Evolutionary conservation across 73 alveolate genomes (phyloP), one percentile per base, ranked within the genome.

Genomic region (Blepharisma japonicum): DNA sequence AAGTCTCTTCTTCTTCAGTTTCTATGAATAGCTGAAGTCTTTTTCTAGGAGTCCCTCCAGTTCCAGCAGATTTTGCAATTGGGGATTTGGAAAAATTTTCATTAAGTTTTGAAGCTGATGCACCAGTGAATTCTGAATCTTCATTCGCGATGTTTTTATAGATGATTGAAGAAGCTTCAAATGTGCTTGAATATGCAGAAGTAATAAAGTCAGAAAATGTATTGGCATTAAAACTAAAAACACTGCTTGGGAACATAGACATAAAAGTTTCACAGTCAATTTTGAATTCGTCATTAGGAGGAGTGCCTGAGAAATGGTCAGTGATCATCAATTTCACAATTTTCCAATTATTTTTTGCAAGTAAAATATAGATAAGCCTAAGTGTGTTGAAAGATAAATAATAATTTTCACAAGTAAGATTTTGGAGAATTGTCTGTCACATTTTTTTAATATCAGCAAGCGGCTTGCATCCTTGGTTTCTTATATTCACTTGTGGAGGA

Each of bases 231-330:
- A 14, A 14, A 2, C 27, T 11, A 11, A 61, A 9, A 14, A 61
- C 47, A 3, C 47, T 61, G n/a, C 47, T n/a, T 14, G 74, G 74
- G 74, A 61, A 14, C 18, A 18, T 14, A 18, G 74, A 61, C 23
- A 61, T 18, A 39, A 61, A 61, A 5, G 23, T 61, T 9, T 61
- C 74, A 2, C 47, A n/a, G 74, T n/a, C 23, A 14, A 25, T 61
- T 20, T 25, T 8, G 47, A 61, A 8, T 8, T 61, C 74, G 48
- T 25, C 74, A 14, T n/a, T 61, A 14, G 74, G 74, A 20, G 74
- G 74, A 25, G 50, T 14, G 2, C 74, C 74, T 5, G 74, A 61
- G 46, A 61, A 61, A 25, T 61, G 0, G 74, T 61, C 74, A 61
- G 39, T 61, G 39, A 61, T 61, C 39, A 61, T n/a, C 4, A 61